phyloP scores from a whole-genome alignment of 768 basidiomycete species.

The Pisolithus albus region DNA sequence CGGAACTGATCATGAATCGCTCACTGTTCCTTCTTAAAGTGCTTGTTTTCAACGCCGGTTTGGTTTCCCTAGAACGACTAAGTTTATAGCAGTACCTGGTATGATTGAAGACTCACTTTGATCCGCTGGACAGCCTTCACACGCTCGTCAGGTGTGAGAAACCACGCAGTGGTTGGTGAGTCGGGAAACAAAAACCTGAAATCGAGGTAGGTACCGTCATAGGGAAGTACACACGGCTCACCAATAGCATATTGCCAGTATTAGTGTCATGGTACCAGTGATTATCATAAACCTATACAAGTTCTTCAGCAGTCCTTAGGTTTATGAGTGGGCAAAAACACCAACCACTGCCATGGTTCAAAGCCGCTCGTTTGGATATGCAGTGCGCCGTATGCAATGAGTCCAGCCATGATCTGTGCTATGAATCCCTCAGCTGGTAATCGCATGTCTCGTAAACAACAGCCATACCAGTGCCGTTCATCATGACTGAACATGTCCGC shows the following conservation, averaged over 20 bases:
- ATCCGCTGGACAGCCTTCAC: conserved; percentile 56
- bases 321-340: background rate
- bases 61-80: conserved; percentile 49
- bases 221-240: conserved; percentile 17
- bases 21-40: conserved; percentile 74
- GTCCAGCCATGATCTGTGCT: conserved; percentile 68
- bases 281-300: conserved; percentile 58
- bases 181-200: conserved; percentile 64
- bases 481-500: conserved; percentile 42
- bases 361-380: conserved; percentile 53
- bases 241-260: conserved; percentile 51
- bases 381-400: conserved; percentile 59
- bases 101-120: conserved; percentile 35
- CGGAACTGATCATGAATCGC: conserved; percentile 16
- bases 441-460: background rate
- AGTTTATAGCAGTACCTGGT: background rate
- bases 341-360: conserved; percentile 68
- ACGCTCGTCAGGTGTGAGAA: conserved; percentile 61
- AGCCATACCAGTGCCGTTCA: conserved; percentile 60
- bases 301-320: conserved; percentile 1
- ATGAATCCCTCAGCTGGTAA: conserved; percentile 2
- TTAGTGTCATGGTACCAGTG: conserved; percentile 52
- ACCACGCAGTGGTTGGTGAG: conserved; percentile 70
- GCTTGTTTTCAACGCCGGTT: conserved; percentile 78
- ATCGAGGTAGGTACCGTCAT: background rate